Evolutionary conservation across 1,284 basidiomycete species (phyloP).

Genomic region (Ceratobasidium sp.): DNA sequence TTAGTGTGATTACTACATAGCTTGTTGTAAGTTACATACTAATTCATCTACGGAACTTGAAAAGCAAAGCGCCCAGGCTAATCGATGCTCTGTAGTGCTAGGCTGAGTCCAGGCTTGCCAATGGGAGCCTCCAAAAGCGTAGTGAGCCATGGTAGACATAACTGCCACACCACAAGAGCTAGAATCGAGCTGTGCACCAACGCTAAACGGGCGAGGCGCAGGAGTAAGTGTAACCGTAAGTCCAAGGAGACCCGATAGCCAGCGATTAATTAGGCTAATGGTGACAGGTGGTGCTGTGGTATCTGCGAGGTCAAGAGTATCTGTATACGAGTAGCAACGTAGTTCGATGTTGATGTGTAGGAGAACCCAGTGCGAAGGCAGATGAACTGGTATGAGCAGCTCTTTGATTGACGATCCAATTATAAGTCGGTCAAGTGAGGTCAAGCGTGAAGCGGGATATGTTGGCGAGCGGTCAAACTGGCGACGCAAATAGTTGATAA

Average conservation of each 20-base stretch:
- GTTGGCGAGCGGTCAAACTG: neutral
- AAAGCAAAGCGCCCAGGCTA: neutral
- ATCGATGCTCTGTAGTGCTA: neutral
- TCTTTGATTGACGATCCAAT: neutral
- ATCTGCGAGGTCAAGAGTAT: neutral
- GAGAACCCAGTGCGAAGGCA: slow-evolving; percentile 4
- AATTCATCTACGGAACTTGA: neutral
- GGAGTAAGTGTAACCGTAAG: neutral
- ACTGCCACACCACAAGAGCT: slow-evolving; percentile 6
- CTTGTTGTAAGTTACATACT: neutral
- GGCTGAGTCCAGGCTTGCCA: neutral
- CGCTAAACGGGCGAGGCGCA: neutral
- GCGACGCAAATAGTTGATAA: neutral
- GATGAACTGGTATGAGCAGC: slow-evolving; percentile 8
- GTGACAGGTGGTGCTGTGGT: neutral
- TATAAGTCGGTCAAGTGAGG: neutral
- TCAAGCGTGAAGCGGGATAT: neutral
- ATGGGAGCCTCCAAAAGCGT: neutral
- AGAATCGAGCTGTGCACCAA: neutral
- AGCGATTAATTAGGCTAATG: slow-evolving; percentile 13
- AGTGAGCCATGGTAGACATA: slow-evolving; percentile 8
- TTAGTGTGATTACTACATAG: neutral
- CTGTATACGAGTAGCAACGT: neutral
- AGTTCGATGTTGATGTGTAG: neutral
- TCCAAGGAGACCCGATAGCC: slow-evolving; percentile 1